Conservation (phyloP, 2,329 filamentous ascomycete genomes). For the Aspergillus fructus region DNA sequence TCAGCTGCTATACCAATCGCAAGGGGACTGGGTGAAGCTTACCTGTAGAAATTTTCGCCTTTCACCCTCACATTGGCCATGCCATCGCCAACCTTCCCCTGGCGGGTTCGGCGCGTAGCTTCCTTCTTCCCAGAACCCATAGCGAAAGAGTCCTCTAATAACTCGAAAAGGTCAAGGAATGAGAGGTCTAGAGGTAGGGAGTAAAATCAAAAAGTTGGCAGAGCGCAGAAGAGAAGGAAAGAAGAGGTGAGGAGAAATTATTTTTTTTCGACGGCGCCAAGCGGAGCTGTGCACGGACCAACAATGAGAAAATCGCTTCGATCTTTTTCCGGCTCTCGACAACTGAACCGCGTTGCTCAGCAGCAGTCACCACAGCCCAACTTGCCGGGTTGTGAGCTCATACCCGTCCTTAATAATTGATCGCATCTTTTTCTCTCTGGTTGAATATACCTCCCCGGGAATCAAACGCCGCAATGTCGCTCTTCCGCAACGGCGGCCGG, state of each 20-base stretch:
- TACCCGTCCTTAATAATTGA: neutral
- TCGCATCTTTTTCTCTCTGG: too few relatives aligned
- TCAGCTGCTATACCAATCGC: constrained; percentile 10
- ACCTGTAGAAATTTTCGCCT: constrained; percentile 98
- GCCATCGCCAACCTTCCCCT: constrained; percentile 82
- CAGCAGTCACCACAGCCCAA: constrained; percentile 13
- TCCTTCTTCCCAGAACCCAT: constrained; percentile 97
- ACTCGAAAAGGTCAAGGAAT: constrained; percentile 23
- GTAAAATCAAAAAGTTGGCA: constrained; percentile 27
- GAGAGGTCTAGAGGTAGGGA: constrained; percentile 28
- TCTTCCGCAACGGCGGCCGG: constrained; percentile 35
- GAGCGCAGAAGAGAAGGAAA: constrained; percentile 30
- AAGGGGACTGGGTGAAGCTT: constrained; percentile 26
- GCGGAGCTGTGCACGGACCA: constrained; percentile 38
- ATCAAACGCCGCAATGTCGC: constrained; percentile 30
- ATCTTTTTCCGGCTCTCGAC: constrained; percentile 27
- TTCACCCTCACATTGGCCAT: constrained; percentile 90
- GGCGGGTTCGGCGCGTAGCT: constrained; percentile 73
- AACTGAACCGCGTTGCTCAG: constrained; percentile 20
- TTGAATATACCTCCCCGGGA: neutral
- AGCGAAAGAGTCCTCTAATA: constrained; percentile 28
- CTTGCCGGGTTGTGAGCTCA: constrained; percentile 7
- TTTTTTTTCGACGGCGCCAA: constrained; percentile 38
- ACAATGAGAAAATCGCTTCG: constrained; percentile 37
- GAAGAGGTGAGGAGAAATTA: constrained; percentile 28